Percentiles rank a stretch among this genome's conserved stretches.
Evolutionary conservation across 257 asterid species (phyloP).

Genomic region (Primulina huaijiensis): DNA sequence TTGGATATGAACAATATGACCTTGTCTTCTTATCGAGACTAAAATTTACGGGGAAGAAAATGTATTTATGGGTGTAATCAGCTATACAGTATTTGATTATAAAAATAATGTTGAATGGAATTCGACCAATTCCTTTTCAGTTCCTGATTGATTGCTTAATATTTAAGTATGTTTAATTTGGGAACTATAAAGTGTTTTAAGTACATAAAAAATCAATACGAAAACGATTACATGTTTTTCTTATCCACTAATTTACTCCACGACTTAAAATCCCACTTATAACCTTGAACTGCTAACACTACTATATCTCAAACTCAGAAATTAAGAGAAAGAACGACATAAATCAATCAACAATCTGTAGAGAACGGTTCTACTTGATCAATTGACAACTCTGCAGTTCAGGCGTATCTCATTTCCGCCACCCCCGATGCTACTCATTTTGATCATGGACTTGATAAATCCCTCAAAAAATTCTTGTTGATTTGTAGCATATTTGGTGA

Average conservation of each 20-base stretch:
- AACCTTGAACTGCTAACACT: not conserved
- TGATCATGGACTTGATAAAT: conserved; percentile 72
- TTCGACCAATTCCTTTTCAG: not conserved
- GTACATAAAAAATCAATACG: not conserved
- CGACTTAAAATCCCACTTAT: no score
- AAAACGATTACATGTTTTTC: not conserved
- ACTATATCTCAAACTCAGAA: not conserved
- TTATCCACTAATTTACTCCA: not conserved
- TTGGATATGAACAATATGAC: no score
- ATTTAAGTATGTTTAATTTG: no score
- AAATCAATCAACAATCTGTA: not conserved
- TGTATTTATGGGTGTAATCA: no score
- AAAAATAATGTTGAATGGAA: no score
- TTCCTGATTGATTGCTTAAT: not conserved
- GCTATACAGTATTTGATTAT: no score
- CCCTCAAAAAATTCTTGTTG: conserved; percentile 50
- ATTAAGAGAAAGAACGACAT: no score
- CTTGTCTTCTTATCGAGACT: no score
- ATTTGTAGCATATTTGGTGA: conserved; percentile 50
- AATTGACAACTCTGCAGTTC: conserved; percentile 50
- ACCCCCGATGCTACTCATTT: conserved; percentile 68
- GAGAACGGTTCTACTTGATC: not conserved
- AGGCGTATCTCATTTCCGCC: conserved; percentile 56
- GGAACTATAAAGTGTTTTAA: not conserved
- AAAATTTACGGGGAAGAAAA: no score